phyloP scores from a whole-genome alignment of 139 green algal species.

The Bryopsis sp. region DNA sequence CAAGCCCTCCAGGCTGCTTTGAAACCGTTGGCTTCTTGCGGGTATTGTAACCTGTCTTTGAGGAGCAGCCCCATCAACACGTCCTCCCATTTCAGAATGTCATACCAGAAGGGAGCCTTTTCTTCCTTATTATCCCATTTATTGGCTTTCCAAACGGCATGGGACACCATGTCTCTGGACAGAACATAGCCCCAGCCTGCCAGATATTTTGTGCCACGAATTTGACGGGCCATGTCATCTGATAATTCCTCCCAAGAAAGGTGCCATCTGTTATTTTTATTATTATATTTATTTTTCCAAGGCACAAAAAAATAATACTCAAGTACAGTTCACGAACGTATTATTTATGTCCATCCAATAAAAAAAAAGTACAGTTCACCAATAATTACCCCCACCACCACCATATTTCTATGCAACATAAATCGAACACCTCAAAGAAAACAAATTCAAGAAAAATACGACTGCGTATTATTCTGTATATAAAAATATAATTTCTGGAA shows the following conservation, averaged over 20 bases:
- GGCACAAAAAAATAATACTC: too few relatives aligned
- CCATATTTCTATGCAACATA: too few relatives aligned
- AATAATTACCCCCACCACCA: too few relatives aligned
- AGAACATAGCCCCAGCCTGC: slow-evolving; percentile 15
- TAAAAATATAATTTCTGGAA: too few relatives aligned
- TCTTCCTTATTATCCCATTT: neutral
- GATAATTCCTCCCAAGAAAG: slow-evolving; percentile 11
- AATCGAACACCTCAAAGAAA: too few relatives aligned
- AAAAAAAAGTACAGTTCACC: too few relatives aligned
- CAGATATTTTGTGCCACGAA: slow-evolving; percentile 13
- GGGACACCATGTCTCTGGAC: slow-evolving; percentile 3
- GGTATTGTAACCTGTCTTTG: neutral
- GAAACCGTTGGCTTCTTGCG: neutral
- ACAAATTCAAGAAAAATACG: too few relatives aligned
- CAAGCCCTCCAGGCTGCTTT: slow-evolving; percentile 14
- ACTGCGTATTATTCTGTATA: too few relatives aligned
- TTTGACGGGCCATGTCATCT: slow-evolving; percentile 1
- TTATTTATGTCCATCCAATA: too few relatives aligned
- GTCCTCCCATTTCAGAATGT: slow-evolving; percentile 8
- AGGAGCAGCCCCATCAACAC: slow-evolving; percentile 9
- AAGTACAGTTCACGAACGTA: too few relatives aligned
- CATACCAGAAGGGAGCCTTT: neutral
- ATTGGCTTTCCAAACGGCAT: slow-evolving; percentile 10
- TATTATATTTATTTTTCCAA: too few relatives aligned
- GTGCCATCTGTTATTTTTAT: slow-evolving; percentile 6